phyloP scores from a whole-genome alignment of 2,329 filamentous ascomycete species.

The Ophiosphaerella korrae region DNA sequence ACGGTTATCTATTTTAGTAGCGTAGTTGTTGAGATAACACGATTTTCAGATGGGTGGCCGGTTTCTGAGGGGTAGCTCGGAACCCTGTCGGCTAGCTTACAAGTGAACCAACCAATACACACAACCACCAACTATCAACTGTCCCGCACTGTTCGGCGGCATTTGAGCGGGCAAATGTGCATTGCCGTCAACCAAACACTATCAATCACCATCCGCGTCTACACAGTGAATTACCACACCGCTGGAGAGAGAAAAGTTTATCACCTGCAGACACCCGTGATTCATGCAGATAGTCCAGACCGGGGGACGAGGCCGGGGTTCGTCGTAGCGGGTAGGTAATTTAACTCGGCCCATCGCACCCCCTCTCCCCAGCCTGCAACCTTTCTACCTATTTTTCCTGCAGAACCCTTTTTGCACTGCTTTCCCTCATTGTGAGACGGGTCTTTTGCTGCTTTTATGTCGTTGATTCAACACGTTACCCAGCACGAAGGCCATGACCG shows the following conservation, averaged over 20 bases:
- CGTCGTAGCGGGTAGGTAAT: conserved; percentile 6
- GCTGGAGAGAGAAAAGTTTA: background rate
- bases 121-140: background rate
- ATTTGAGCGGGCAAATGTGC: conserved; percentile 3
- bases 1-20: too few species aligned
- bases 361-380: conserved; percentile 1
- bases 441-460: conserved; percentile 47
- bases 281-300: conserved; percentile 10
- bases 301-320: conserved; percentile 19
- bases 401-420: conserved; percentile 12
- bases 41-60: too few species aligned
- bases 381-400: background rate
- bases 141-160: conserved; percentile 1
- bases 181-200: conserved; percentile 5
- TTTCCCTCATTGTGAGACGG: conserved; percentile 8
- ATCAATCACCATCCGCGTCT: background rate
- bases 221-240: conserved; percentile 1
- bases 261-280: conserved; percentile 16
- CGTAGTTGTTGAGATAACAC: too few species aligned
- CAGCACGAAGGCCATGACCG: conserved; percentile 56
- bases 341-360: conserved; percentile 16
- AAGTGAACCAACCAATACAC: background rate
- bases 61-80: too few species aligned
- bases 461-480: conserved; percentile 58
- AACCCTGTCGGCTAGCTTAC: too few species aligned